A percentile compares a stretch with the other conserved stretches of the same genome.
Evolutionary conservation across 2,329 filamentous ascomycete genomes (phyloP).

Genomic region (Ophiostoma ips): DNA sequence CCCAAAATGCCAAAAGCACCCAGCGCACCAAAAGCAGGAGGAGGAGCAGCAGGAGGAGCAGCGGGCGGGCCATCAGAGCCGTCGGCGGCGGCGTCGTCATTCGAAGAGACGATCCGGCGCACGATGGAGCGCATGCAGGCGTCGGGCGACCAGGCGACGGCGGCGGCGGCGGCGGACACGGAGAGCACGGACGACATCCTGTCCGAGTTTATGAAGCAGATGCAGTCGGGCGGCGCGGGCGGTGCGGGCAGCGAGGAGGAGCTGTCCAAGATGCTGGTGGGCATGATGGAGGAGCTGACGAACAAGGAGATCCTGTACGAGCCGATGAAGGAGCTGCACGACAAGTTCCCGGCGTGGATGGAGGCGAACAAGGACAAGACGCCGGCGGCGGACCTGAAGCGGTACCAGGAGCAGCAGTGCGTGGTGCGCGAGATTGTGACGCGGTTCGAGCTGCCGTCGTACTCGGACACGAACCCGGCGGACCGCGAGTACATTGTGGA

Average conservation of each 20-base stretch:
- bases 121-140: constrained; percentile 95
- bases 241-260: constrained; percentile 59
- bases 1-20: no score
- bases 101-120: constrained; percentile 82
- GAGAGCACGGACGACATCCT: constrained; percentile 60
- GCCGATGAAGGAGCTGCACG: constrained; percentile 92
- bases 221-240: constrained; percentile 48
- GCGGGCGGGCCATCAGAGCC: constrained; percentile 17
- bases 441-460: constrained; percentile 73
- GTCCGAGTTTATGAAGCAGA: constrained; percentile 81
- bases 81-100: constrained; percentile 38
- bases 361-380: constrained; percentile 56
- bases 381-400: constrained; percentile 55
- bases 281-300: constrained; percentile 98
- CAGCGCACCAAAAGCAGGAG: no score
- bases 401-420: constrained; percentile 68
- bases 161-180: constrained; percentile 51
- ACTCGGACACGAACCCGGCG: constrained; percentile 65
- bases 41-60: constrained; percentile 15
- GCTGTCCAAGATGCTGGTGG: constrained; percentile 86
- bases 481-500: constrained; percentile 92
- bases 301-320: constrained; percentile 98
- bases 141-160: constrained; percentile 73
- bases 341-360: constrained; percentile 87
- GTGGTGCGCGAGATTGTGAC: constrained; percentile 76